These are phyloP conservation scores for Trametes pubescens DNA, from an alignment of 1,284 basidiomycete genomes.

Conservation along the genomic window DNA sequence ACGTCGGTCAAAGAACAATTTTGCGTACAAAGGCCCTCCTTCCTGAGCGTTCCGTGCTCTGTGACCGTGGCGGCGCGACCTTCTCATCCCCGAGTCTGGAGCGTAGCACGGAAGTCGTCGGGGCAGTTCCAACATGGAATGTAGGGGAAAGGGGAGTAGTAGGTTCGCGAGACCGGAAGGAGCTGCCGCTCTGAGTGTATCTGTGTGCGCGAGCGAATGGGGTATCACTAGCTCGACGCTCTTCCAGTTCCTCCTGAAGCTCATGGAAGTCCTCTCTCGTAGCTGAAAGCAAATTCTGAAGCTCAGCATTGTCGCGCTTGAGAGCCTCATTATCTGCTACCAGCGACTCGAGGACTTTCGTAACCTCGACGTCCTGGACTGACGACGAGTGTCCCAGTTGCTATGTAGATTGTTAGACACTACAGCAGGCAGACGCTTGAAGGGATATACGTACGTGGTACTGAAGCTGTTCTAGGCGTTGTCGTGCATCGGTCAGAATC, in stretches of 20 bases:
- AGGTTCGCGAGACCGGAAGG: conserved; percentile 29
- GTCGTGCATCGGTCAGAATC: conserved; percentile 75
- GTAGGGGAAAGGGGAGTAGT: conserved; percentile 39
- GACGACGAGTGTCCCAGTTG: conserved; percentile 53
- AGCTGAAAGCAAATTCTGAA: conserved; percentile 76
- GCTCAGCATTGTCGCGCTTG: conserved; percentile 82
- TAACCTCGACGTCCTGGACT: conserved; percentile 65
- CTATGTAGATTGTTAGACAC: conserved; percentile 35
- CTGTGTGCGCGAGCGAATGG: conserved; percentile 34
- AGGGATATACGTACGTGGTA: conserved; percentile 51
- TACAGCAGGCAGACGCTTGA: background rate
- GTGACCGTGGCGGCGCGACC: conserved; percentile 36
- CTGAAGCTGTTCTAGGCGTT: conserved; percentile 70
- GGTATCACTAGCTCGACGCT: conserved; percentile 62
- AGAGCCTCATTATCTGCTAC: conserved; percentile 85
- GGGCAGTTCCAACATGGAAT: conserved; percentile 42
- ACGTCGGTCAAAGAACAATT: background rate
- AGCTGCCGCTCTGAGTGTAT: conserved; percentile 36
- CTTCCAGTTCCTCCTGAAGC: conserved; percentile 78
- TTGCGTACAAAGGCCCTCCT: conserved; percentile 51
- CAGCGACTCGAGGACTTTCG: conserved; percentile 78
- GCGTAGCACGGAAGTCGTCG: conserved; percentile 35
- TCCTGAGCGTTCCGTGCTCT: conserved; percentile 41
- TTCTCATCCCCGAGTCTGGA: conserved; percentile 33
- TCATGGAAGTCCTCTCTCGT: conserved; percentile 79